Conservation (phyloP, 495 filamentous ascomycete species). For the Aspergillus sclerotiicarbonarius region DNA sequence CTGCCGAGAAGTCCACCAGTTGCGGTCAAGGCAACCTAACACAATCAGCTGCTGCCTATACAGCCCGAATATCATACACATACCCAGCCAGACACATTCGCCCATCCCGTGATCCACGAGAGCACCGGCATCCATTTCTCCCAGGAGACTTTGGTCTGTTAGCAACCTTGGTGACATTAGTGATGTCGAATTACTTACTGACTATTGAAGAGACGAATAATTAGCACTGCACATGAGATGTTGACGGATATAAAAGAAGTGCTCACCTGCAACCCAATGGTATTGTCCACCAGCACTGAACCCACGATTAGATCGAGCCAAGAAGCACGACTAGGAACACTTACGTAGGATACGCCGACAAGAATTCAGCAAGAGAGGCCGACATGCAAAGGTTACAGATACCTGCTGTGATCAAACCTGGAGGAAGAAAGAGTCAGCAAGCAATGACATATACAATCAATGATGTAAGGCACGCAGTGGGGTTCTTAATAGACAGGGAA, state of each 20-base stretch:
- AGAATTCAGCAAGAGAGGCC: slow-evolving; percentile 68
- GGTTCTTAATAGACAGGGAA: too few species aligned
- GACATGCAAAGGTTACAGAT: slow-evolving; percentile 72
- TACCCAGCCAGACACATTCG: slow-evolving; percentile 74
- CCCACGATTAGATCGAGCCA: slow-evolving; percentile 13
- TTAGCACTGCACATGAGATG: slow-evolving; percentile 4
- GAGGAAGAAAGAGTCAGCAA: background rate
- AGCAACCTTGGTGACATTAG: background rate
- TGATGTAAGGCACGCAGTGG: background rate
- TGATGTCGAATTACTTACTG: slow-evolving; percentile 25
- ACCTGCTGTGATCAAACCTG: slow-evolving; percentile 65
- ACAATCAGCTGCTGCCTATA: slow-evolving; percentile 50
- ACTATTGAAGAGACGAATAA: slow-evolving; percentile 13
- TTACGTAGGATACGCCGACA: slow-evolving; percentile 69
- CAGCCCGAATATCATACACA: background rate
- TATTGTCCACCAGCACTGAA: slow-evolving; percentile 62
- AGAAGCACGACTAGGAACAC: slow-evolving; percentile 16
- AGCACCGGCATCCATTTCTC: slow-evolving; percentile 59
- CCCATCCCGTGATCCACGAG: slow-evolving; percentile 73
- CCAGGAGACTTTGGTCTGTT: slow-evolving; percentile 40
- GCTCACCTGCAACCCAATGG: slow-evolving; percentile 67
- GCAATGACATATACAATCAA: background rate
- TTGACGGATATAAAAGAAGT: background rate
- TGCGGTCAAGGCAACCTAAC: slow-evolving; percentile 57
- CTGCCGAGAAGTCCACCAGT: slow-evolving; percentile 52